A percentile compares a stretch with the other conserved stretches of the same genome.
These are phyloP conservation scores for Stephania japonica DNA, from an alignment of 164 flowering plant genomes.

Conservation along the genomic window DNA sequence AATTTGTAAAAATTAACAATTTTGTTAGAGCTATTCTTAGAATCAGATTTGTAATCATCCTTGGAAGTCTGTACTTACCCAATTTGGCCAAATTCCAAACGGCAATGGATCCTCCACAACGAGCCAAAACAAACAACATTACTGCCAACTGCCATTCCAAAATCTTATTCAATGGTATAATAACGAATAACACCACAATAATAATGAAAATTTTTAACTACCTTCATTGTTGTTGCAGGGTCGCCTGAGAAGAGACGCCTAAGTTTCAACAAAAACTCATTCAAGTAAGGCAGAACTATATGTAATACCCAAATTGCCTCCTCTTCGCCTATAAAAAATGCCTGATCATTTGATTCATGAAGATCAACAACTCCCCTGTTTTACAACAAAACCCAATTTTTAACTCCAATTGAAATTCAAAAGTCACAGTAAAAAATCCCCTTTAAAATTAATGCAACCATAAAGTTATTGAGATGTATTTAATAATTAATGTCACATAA, in stretches of 20 bases:
- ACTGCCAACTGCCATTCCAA: constrained; percentile 59
- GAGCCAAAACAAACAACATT: constrained; percentile 72
- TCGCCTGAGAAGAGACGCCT: constrained; percentile 80
- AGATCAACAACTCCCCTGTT: constrained; percentile 42
- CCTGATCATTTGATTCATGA: constrained; percentile 22
- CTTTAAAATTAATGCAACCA: too few relatives aligned
- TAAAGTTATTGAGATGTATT: too few relatives aligned
- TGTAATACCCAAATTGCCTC: constrained; percentile 73
- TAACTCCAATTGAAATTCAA: too few relatives aligned
- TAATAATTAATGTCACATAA: too few relatives aligned
- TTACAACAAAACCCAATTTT: neutral
- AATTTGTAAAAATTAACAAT: too few relatives aligned
- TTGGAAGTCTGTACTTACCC: constrained; percentile 33
- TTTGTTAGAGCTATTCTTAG: too few relatives aligned
- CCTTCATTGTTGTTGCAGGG: constrained; percentile 89
- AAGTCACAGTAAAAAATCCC: too few relatives aligned
- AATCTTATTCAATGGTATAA: neutral
- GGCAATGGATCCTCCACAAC: constrained; percentile 85
- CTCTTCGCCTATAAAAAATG: constrained; percentile 59
- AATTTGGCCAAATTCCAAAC: constrained; percentile 78
- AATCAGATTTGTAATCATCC: too few relatives aligned
- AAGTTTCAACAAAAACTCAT: constrained; percentile 61
- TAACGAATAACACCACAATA: neutral
- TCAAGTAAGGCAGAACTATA: constrained; percentile 70
- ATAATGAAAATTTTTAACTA: constrained; percentile 11